Conservation (phyloP, 305 asterid species). For the Andrographis paniculata region DNA sequence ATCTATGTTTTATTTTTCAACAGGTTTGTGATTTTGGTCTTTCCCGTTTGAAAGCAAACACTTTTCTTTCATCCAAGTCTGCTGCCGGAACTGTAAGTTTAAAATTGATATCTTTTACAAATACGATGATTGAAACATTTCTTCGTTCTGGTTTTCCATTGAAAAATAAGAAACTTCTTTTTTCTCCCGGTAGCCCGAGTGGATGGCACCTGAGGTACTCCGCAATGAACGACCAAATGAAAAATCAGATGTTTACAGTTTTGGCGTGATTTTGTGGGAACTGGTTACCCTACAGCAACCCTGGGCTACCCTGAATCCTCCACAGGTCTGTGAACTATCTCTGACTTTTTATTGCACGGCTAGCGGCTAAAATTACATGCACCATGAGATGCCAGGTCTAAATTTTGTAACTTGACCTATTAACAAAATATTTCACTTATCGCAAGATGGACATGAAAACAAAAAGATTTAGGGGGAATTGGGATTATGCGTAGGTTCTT, state of each 20-base stretch:
- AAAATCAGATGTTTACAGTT: conserved; percentile 87
- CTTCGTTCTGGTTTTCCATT: conserved; percentile 10
- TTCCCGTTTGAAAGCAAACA: conserved; percentile 87
- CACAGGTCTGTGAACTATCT: conserved; percentile 50
- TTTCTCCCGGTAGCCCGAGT: conserved; percentile 63
- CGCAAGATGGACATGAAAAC: no score
- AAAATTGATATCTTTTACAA: conserved; percentile 12
- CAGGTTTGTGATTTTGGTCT: conserved; percentile 95
- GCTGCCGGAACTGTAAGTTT: conserved; percentile 84
- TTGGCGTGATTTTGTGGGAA: conserved; percentile 93
- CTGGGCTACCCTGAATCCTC: conserved; percentile 73
- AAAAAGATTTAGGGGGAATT: no score
- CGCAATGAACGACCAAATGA: conserved; percentile 84
- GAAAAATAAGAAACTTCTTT: conserved; percentile 2
- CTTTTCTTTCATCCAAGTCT: conserved; percentile 81
- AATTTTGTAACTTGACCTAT: no score
- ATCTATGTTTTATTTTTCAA: conserved; percentile 8
- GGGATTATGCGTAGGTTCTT: no score
- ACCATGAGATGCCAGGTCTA: neutral
- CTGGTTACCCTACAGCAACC: conserved; percentile 80
- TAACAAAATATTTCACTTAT: no score
- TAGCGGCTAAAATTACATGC: neutral
- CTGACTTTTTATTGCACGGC: neutral
- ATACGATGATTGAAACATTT: conserved; percentile 11
- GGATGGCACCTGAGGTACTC: conserved; percentile 99